phyloP scores from a whole-genome alignment of 2,329 filamentous ascomycete genomes.

The Coniochaeta pulveracea region DNA sequence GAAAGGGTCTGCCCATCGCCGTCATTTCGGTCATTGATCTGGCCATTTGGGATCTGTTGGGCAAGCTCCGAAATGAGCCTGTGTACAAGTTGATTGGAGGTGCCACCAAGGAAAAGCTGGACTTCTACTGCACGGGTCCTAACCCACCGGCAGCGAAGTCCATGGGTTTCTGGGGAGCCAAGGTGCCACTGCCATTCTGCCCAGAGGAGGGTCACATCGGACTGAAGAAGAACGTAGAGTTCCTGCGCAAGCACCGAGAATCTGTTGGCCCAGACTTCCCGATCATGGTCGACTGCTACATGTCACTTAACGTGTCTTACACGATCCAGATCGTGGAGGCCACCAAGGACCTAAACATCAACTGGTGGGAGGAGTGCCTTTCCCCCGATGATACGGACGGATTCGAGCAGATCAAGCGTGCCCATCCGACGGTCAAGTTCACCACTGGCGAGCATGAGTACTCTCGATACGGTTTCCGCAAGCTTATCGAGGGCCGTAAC shows the following conservation, averaged over 20 bases:
- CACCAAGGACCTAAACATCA: slow-evolving; percentile 73
- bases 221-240: slow-evolving; percentile 81
- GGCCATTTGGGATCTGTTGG: slow-evolving; percentile 83
- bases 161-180: slow-evolving; percentile 85
- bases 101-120: slow-evolving; percentile 68
- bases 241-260: slow-evolving; percentile 73
- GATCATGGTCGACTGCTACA: slow-evolving; percentile 93
- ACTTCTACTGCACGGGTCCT: slow-evolving; percentile 94
- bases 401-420: slow-evolving; percentile 79
- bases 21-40: slow-evolving; percentile 93
- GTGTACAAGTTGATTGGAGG: slow-evolving; percentile 93
- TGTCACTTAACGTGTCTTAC: slow-evolving; percentile 87
- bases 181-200: slow-evolving; percentile 82
- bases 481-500: slow-evolving; percentile 83
- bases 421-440: slow-evolving; percentile 84
- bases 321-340: slow-evolving; percentile 84
- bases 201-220: slow-evolving; percentile 77
- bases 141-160: slow-evolving; percentile 68
- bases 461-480: slow-evolving; percentile 87
- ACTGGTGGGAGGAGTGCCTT: slow-evolving; percentile 96
- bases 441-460: slow-evolving; percentile 96
- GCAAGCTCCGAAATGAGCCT: slow-evolving; percentile 83
- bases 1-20: slow-evolving; percentile 81
- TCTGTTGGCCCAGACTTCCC: slow-evolving; percentile 83
- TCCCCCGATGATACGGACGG: slow-evolving; percentile 88